Conservation (phyloP, 2,329 filamentous ascomycete genomes). For the Didymella sp. region DNA sequence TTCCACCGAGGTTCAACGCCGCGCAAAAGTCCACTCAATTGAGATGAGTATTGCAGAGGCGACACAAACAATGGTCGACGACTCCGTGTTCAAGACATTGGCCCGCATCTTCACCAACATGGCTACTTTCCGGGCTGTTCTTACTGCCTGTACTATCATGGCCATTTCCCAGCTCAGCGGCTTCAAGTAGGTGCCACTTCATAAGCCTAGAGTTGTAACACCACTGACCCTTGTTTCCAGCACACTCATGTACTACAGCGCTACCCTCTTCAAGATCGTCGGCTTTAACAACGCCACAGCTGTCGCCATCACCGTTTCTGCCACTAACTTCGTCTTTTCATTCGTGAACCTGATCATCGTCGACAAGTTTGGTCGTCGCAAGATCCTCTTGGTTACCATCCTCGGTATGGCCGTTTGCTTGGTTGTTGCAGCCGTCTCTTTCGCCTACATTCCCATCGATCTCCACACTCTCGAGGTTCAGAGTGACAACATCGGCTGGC, state of each 20-base stretch:
- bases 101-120: conserved; percentile 43
- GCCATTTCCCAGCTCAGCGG: conserved; percentile 47
- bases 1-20: conserved; percentile 35
- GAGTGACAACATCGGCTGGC: conserved; percentile 39
- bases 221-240: too few relatives aligned
- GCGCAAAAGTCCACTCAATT: conserved; percentile 37
- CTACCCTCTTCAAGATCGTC: conserved; percentile 61
- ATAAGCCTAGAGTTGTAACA: too few relatives aligned
- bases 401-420: conserved; percentile 78
- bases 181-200: too few relatives aligned
- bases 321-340: conserved; percentile 84
- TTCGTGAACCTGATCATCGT: conserved; percentile 77
- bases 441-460: conserved; percentile 66
- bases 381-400: conserved; percentile 58
- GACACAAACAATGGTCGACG: conserved; percentile 39
- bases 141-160: conserved; percentile 49
- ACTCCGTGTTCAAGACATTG: conserved; percentile 44
- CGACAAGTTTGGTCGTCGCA: conserved; percentile 78
- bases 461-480: conserved; percentile 44
- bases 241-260: conserved; percentile 80
- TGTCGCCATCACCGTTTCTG: conserved; percentile 78
- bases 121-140: conserved; percentile 44
- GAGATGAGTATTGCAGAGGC: conserved; percentile 45
- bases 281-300: conserved; percentile 81
- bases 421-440: conserved; percentile 74